These are phyloP conservation scores for Gigaspora rosea DNA, from an alignment of 192 early-diverging fungal genomes.

Conservation along the genomic window DNA sequence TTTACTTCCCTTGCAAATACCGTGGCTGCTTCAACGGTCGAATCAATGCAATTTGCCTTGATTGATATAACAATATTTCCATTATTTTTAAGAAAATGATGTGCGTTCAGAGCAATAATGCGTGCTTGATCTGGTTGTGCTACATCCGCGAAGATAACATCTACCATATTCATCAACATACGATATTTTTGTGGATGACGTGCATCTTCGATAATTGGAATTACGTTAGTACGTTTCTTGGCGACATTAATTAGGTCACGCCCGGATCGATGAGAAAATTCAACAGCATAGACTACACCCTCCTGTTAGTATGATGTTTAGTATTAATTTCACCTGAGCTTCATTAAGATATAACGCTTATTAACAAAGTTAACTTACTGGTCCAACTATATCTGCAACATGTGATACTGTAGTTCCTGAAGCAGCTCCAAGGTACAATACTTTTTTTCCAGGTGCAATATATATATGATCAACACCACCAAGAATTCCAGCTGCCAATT, in stretches of 20 bases:
- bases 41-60: slow-evolving; percentile 99
- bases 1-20: slow-evolving; percentile 98
- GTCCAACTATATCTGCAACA: slow-evolving; percentile 96
- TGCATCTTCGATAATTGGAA: slow-evolving; percentile 99
- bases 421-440: slow-evolving; percentile 96
- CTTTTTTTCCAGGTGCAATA: slow-evolving; percentile 94
- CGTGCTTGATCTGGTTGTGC: slow-evolving; percentile 99
- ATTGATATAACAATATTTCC: slow-evolving; percentile 99
- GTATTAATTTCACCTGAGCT: background rate
- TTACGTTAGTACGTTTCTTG: slow-evolving; percentile 99
- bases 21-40: slow-evolving; percentile 92
- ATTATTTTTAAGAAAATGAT: slow-evolving; percentile 96
- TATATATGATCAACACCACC: slow-evolving; percentile 96
- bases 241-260: slow-evolving; percentile 99
- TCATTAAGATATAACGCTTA: background rate
- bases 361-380: slow-evolving; percentile 51
- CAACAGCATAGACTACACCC: slow-evolving; percentile 98
- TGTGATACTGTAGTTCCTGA: slow-evolving; percentile 94
- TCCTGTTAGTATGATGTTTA: slow-evolving; percentile 43
- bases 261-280: slow-evolving; percentile 98
- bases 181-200: slow-evolving; percentile 99
- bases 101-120: slow-evolving; percentile 96
- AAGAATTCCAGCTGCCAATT: slow-evolving; percentile 95
- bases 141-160: slow-evolving; percentile 99
- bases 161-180: slow-evolving; percentile 98